A percentile compares a stretch with the other conserved stretches of the same genome.
phyloP scores from a whole-genome alignment of 257 asterid genomes.

The Striga asiatica region DNA sequence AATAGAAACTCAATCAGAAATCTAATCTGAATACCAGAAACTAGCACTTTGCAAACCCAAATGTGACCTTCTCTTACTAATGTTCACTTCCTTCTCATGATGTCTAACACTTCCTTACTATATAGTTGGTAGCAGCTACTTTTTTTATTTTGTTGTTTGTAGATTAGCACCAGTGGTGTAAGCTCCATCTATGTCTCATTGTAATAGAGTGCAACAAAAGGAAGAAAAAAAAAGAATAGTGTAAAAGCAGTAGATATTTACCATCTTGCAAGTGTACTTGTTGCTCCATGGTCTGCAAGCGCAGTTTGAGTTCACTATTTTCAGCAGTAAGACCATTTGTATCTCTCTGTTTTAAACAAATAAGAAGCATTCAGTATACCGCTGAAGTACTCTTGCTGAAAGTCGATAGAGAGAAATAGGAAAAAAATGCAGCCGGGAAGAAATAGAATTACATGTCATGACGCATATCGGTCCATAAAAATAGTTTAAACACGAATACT shows the following conservation, averaged over 20 bases:
- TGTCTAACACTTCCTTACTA: no score
- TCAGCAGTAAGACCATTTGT: conserved; percentile 79
- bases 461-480: no score
- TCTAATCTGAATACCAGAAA: no score
- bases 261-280: conserved; percentile 97
- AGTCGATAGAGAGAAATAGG: background rate
- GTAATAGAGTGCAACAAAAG: conserved; percentile 5
- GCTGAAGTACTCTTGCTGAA: background rate
- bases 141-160: background rate
- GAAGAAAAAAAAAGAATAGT: conserved; percentile 1
- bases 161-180: background rate
- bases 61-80: no score
- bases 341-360: conserved; percentile 59
- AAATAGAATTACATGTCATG: background rate
- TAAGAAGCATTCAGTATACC: conserved; percentile 12
- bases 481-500: no score
- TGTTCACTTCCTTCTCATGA: no score
- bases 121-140: no score
- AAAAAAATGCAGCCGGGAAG: background rate
- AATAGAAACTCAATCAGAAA: no score
- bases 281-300: conserved; percentile 86
- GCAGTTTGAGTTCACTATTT: conserved; percentile 88
- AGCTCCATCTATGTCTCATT: background rate
- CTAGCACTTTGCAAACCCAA: no score
- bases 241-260: conserved; percentile 17